Conservation (phyloP, 495 filamentous ascomycete genomes). For the Aspergillus panamensis region DNA sequence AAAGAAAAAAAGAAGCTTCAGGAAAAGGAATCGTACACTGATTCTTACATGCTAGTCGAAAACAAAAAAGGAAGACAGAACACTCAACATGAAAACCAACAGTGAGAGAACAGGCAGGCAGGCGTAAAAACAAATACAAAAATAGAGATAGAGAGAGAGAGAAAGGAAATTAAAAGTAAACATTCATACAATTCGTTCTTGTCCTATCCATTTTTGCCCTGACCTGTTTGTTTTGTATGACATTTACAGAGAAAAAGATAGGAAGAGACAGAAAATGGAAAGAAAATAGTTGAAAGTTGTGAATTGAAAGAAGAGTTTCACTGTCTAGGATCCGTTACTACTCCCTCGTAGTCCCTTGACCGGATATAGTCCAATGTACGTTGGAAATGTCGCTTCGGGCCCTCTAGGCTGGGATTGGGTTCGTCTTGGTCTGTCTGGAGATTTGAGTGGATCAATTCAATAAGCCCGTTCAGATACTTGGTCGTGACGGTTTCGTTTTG, state of each 20-base stretch:
- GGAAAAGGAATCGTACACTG: not conserved
- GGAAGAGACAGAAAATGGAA: slow-evolving; percentile 7
- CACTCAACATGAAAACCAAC: too few species aligned
- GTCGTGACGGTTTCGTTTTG: slow-evolving; percentile 98
- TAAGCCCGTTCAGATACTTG: slow-evolving; percentile 96
- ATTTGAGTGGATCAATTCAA: slow-evolving; percentile 97
- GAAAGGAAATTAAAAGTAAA: slow-evolving; percentile 3
- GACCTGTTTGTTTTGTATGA: too few species aligned
- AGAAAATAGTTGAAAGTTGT: slow-evolving; percentile 6
- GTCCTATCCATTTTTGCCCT: too few species aligned
- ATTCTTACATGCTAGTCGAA: not conserved
- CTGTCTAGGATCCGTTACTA: slow-evolving; percentile 71
- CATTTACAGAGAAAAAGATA: not conserved
- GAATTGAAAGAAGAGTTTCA: slow-evolving; percentile 9
- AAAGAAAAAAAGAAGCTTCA: not conserved
- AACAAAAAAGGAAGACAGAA: too few species aligned
- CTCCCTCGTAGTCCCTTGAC: slow-evolving; percentile 86
- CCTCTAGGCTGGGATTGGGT: slow-evolving; percentile 72
- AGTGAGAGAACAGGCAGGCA: not conserved
- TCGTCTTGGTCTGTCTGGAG: slow-evolving; percentile 71
- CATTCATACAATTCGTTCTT: slow-evolving; percentile 14
- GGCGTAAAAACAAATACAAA: not conserved
- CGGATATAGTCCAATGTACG: slow-evolving; percentile 91
- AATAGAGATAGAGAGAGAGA: slow-evolving; percentile 5
- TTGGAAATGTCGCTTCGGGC: slow-evolving; percentile 86